A percentile compares a stretch with the other conserved stretches of the same genome.
Conservation (phyloP, 768 basidiomycete genomes). For the Tricholoma matsutake region DNA sequence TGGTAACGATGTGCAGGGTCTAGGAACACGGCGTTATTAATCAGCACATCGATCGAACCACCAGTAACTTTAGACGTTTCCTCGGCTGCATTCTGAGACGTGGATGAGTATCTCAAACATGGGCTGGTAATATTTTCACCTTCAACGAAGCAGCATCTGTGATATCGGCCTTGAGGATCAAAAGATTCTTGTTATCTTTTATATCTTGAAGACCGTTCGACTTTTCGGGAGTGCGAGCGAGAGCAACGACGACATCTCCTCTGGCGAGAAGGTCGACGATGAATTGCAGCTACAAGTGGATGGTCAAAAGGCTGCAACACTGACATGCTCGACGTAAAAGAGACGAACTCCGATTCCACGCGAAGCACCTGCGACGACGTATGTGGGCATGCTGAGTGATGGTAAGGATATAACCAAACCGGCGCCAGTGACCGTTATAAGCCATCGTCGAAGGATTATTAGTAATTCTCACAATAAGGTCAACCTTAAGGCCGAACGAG, state of each 20-base stretch:
- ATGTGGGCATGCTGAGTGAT: constrained; percentile 6
- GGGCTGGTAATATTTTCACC: constrained; percentile 15
- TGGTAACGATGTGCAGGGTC: constrained; percentile 4
- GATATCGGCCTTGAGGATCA: constrained; percentile 36
- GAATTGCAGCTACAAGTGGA: constrained; percentile 6
- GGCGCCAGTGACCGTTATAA: neutral
- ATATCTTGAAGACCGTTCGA: constrained; percentile 1
- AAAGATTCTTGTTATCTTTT: constrained; percentile 22
- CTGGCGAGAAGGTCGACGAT: constrained; percentile 3
- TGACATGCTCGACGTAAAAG: neutral
- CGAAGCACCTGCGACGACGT: constrained; percentile 10
- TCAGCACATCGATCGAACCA: constrained; percentile 33
- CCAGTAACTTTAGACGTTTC: constrained; percentile 26
- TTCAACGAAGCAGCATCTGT: constrained; percentile 25
- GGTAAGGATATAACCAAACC: neutral
- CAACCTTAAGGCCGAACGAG: neutral
- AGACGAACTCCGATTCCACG: constrained; percentile 12
- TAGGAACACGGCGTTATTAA: constrained; percentile 33
- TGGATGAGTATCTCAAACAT: neutral
- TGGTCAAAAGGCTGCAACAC: constrained; percentile 2
- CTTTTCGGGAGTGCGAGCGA: constrained; percentile 7
- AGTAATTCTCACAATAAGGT: neutral
- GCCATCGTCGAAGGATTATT: neutral
- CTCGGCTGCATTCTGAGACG: constrained; percentile 23
- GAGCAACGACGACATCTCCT: constrained; percentile 8